Evolutionary conservation across 768 basidiomycete genomes (phyloP).

Genomic region (Russula vinacea): DNA sequence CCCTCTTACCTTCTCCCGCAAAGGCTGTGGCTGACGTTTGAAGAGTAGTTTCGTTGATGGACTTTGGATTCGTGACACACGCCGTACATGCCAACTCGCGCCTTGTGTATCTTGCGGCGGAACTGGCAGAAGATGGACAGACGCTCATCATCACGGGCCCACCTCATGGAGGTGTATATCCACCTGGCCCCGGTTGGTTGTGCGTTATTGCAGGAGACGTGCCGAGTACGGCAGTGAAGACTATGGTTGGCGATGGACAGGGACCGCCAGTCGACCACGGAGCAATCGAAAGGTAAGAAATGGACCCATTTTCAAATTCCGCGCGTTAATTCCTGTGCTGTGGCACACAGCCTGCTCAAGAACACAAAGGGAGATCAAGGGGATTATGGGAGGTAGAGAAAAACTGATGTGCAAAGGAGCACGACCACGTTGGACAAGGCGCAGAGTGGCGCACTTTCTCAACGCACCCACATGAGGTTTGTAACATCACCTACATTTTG

Average conservation of each 20-base stretch:
- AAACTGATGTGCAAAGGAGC: not conserved
- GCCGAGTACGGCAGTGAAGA: conserved; percentile 57
- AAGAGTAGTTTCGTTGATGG: conserved; percentile 65
- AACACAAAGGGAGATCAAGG: conserved; percentile 35
- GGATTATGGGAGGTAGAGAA: not conserved
- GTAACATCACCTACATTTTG: not conserved
- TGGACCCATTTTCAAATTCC: not conserved
- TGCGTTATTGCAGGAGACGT: conserved; percentile 64
- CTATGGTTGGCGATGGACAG: conserved; percentile 67
- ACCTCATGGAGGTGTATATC: conserved; percentile 61
- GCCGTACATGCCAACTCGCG: conserved; percentile 72
- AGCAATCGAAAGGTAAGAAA: conserved; percentile 57
- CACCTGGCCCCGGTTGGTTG: conserved; percentile 79
- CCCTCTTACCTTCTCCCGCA: not conserved
- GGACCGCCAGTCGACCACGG: conserved; percentile 55
- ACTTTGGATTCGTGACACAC: conserved; percentile 79
- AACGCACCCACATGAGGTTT: conserved; percentile 7
- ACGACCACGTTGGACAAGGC: not conserved
- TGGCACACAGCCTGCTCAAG: conserved; percentile 45
- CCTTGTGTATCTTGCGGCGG: conserved; percentile 59
- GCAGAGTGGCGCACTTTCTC: not conserved
- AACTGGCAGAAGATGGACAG: conserved; percentile 43
- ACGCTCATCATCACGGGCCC: conserved; percentile 61
- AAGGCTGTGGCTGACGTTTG: conserved; percentile 2
- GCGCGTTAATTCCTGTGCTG: conserved; percentile 1